A percentile compares a stretch with the other conserved stretches of the same genome.
phyloP scores from a whole-genome alignment of 2,329 filamentous ascomycete genomes.

The Dactylellina drechsleri region DNA sequence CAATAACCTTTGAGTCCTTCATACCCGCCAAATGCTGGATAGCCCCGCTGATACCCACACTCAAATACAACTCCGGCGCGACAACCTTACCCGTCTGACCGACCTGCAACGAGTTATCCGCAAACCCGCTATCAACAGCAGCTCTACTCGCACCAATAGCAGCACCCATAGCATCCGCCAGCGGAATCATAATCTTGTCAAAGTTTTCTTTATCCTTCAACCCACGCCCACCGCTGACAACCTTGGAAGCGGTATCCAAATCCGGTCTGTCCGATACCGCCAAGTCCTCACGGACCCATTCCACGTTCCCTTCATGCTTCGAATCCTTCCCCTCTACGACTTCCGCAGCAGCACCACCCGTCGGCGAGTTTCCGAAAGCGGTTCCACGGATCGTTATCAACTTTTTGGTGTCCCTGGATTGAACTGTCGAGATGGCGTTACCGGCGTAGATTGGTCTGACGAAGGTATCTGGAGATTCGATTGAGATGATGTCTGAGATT shows the following conservation, averaged over 20 bases:
- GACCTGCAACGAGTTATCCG: slow-evolving; percentile 97
- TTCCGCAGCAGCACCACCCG: slow-evolving; percentile 73
- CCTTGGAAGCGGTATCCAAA: slow-evolving; percentile 84
- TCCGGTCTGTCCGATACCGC: slow-evolving; percentile 94
- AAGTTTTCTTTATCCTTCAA: slow-evolving; percentile 99
- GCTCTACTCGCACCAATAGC: slow-evolving; percentile 94
- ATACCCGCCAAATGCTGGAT: slow-evolving; percentile 99
- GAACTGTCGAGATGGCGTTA: slow-evolving; percentile 95
- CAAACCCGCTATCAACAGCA: slow-evolving; percentile 95
- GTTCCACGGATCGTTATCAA: slow-evolving; percentile 92
- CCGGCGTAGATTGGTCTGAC: slow-evolving; percentile 97
- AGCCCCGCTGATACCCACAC: slow-evolving; percentile 93
- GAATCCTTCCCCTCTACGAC: slow-evolving; percentile 82
- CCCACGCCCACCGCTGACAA: slow-evolving; percentile 92
- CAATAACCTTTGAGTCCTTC: slow-evolving; percentile 99
- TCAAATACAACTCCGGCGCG: slow-evolving; percentile 92
- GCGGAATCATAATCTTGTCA: slow-evolving; percentile 87
- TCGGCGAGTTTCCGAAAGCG: slow-evolving; percentile 80
- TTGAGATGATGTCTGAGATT: slow-evolving; percentile 86
- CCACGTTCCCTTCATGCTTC: slow-evolving; percentile 75
- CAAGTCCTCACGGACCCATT: slow-evolving; percentile 95
- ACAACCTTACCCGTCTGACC: slow-evolving; percentile 99
- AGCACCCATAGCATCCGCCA: slow-evolving; percentile 92
- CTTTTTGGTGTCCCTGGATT: slow-evolving; percentile 86
- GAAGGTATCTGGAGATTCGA: slow-evolving; percentile 92